Evolutionary conservation across 2,329 filamentous ascomycete species (phyloP), one percentile per base, ranked within the genome.

Genomic region (Didymella pinodella): DNA sequence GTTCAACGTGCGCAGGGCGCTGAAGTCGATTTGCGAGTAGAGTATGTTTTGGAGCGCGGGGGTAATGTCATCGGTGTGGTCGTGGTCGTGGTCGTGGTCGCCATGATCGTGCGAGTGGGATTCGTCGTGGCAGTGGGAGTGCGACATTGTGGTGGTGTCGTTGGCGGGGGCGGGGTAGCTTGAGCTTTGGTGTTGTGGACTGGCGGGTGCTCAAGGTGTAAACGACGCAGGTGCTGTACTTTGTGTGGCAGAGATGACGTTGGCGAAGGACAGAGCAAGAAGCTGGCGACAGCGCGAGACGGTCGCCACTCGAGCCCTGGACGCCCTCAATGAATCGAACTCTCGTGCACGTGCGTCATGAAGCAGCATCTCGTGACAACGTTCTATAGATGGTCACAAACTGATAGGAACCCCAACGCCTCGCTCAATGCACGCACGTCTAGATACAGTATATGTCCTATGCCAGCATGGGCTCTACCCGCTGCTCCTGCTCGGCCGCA

Each of bases 1-100:
- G 77, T 99, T 99, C 54, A 97, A 81, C 0, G 94, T 95, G 36
- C 83, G 86, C 63, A 99, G 88, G 28, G 88, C 85, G 78, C 92
- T 89, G 79, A 98, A 97, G 76, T 93, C 87, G 78, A 99, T 93
- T 75, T 97, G 90, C 65, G 91, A 88, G 81, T 97, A 98, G 34
- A 99, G 88, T 41, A 93, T 92, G 69, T 89, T 90, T 78, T 98
- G 94, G 16, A 97, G 83, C 1, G 93, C 94, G 0, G 95, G 95
- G 1, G 91, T 93, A 70, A 97, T 87, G 81, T 98, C 94, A 81
- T 98, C 91, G 46, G 86, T 89, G 80, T 97, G 94, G 77, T 97
- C 93, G 77, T 97, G 93, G 2, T 96, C 31, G 31, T 16, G 12
- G 31, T 32, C 92, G 65, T 73, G 69, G 77, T 97, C 93, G 43